Evolutionary conservation across 2,329 filamentous ascomycete genomes (phyloP).

Genomic region (Lachnellula hyalina): DNA sequence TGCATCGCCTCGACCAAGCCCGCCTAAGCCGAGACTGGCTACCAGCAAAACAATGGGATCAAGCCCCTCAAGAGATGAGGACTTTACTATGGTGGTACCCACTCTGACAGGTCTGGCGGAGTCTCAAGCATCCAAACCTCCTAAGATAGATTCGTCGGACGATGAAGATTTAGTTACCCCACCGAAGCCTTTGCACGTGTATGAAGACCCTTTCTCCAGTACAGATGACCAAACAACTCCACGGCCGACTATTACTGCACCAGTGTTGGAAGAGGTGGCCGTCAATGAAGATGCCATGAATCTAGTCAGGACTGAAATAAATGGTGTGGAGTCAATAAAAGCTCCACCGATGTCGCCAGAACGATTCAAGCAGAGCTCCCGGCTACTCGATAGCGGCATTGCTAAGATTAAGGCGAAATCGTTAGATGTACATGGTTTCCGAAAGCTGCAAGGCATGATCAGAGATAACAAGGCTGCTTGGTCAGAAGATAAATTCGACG

Average conservation of each 20-base stretch:
- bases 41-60: slow-evolving; percentile 18
- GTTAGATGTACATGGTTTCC: slow-evolving; percentile 77
- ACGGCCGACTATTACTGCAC: slow-evolving; percentile 39
- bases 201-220: slow-evolving; percentile 53
- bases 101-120: slow-evolving; percentile 36
- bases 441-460: slow-evolving; percentile 69
- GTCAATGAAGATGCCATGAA: slow-evolving; percentile 47
- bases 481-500: slow-evolving; percentile 62
- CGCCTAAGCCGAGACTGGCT: slow-evolving; percentile 15
- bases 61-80: slow-evolving; percentile 46
- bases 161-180: slow-evolving; percentile 28
- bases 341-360: slow-evolving; percentile 39
- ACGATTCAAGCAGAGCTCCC: slow-evolving; percentile 50
- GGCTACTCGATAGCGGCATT: slow-evolving; percentile 69
- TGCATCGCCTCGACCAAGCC: slow-evolving; percentile 20
- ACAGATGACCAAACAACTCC: slow-evolving; percentile 44
- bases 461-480: slow-evolving; percentile 61
- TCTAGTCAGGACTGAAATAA: slow-evolving; percentile 17
- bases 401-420: slow-evolving; percentile 64
- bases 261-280: slow-evolving; percentile 55
- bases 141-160: slow-evolving; percentile 39
- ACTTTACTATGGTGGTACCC: slow-evolving; percentile 49
- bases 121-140: slow-evolving; percentile 22
- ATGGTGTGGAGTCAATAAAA: slow-evolving; percentile 16
- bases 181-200: slow-evolving; percentile 42